Evolutionary conservation across 148 eudicot genomes (phyloP), one percentile per base, ranked within the genome.

Genomic region (Agrostemma githago): DNA sequence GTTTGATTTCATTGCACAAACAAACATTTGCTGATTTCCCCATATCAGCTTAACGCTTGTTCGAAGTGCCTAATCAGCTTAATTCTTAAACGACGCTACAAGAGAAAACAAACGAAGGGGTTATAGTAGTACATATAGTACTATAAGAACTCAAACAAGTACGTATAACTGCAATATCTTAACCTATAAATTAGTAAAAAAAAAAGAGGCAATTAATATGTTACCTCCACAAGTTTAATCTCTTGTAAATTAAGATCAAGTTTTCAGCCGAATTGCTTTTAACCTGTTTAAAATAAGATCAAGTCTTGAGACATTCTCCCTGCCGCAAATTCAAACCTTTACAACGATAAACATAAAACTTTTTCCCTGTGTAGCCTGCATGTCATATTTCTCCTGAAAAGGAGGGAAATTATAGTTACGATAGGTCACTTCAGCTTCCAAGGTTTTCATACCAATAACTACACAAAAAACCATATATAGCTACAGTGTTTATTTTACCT

Each of bases 151-250:
- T 68, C 16, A 51, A 48, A 26, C 1, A 69, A 48, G 53, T 26
- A 46, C 40, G 48, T 26, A 17, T 20, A 12, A 48, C 0, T 69
- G 58, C 60, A 14, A 53, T 69, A 26, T 51, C 41, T 48, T 48
- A 69, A 43, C 16, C 71, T 37, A 44, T 42, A 16, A 42, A 69
- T 20, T 17, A 46, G 39, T 44, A 68, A 68, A 11, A 14, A 68
- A 11, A 14, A 68, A 68, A 43, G 8, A 26, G 14, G 9, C 39
- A 21, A 11, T 20, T 48, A 2, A 70, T 21, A 5, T 12, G 2
- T 37, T 78, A 78, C 80, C 76, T 78, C 66, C 46, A 42, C 60
- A 19, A 19, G 48, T 41, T 20, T 65, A 40, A 37, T 4, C 42
- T 62, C 61, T 59, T 62, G 2, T 19, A 4, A 14, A 40, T 21